Evolutionary conservation across 2,329 filamentous ascomycete species (phyloP).

Genomic region (Venturiaceae sp.): DNA sequence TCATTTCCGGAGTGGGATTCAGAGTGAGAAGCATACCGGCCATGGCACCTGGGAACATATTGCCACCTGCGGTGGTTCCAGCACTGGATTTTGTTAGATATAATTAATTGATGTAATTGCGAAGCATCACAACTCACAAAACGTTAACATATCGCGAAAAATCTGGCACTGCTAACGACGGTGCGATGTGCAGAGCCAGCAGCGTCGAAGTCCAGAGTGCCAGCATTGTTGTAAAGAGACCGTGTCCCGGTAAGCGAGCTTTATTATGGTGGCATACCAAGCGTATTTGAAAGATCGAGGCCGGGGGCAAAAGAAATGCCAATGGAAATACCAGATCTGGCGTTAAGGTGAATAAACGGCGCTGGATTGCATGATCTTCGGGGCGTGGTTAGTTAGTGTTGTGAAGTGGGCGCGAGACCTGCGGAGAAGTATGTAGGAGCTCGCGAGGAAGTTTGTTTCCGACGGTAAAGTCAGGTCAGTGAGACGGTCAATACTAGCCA

Average conservation of each 20-base stretch:
- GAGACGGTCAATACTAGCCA: neutral
- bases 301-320: neutral
- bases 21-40: constrained; percentile 13
- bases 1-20: neutral
- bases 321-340: neutral
- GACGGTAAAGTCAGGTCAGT: neutral
- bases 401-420: neutral
- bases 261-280: neutral
- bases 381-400: no score
- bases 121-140: constrained; percentile 17
- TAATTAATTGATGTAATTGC: neutral
- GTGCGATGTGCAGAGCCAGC: neutral
- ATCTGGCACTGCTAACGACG: constrained; percentile 10
- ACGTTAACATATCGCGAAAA: constrained; percentile 24
- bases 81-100: constrained; percentile 10
- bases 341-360: neutral
- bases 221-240: neutral
- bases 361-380: neutral
- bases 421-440: neutral
- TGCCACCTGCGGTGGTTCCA: constrained; percentile 22
- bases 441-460: neutral
- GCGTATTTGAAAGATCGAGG: neutral
- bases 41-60: constrained; percentile 26
- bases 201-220: neutral
- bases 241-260: neutral